Evolutionary conservation across 169 alveolate species (phyloP), one percentile per base, ranked within the genome.

Genomic region (Plasmodium fragile): DNA sequence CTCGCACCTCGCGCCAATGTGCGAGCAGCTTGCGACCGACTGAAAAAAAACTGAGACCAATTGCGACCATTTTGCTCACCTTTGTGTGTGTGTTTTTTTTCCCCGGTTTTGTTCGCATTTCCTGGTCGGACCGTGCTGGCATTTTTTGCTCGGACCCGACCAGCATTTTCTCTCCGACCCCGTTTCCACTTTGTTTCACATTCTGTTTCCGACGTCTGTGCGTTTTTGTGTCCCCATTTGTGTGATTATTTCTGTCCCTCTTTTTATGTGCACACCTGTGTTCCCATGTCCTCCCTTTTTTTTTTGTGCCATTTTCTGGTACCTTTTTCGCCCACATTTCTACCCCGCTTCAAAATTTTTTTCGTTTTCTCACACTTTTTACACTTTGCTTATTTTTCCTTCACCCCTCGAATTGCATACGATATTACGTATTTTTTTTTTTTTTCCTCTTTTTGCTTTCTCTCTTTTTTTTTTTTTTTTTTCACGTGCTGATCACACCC

Each of bases 341-440:
- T 16, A 18, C 10, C 75, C 30, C 41, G 11, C 25, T 65, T 28
- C 41, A 25, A 65, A 8, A 2, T 65, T 65, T 28, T 65, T 65
- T 65, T 25, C 39, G 32, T 65, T 22, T 22, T 25, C 30, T 25
- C 30, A 8, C 75, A 65, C 34, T 28, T 65, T 65, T 65, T 7
- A 65, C 75, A 65, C 75, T 28, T 65, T 59, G 4, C 75, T 18
- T 10, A 65, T 65, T 65, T 65, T 65, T 65, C 75, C 75, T 65
- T 65, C 75, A 65, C 36, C n/a, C 18, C 8, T 65, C 75, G 1
- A 16, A 49, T 49, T 49, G 59, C 22, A 49, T 65, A 65, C 75
- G 13, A 18, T 65, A 65, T 65, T 65, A 8, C 75, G 28, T 28
- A 65, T 28, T 65, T 65, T 1, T 39, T 39, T n/a, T n/a, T n/a